Evolutionary conservation across 2,329 filamentous ascomycete species (phyloP).

Genomic region (Penicillium paneum): DNA sequence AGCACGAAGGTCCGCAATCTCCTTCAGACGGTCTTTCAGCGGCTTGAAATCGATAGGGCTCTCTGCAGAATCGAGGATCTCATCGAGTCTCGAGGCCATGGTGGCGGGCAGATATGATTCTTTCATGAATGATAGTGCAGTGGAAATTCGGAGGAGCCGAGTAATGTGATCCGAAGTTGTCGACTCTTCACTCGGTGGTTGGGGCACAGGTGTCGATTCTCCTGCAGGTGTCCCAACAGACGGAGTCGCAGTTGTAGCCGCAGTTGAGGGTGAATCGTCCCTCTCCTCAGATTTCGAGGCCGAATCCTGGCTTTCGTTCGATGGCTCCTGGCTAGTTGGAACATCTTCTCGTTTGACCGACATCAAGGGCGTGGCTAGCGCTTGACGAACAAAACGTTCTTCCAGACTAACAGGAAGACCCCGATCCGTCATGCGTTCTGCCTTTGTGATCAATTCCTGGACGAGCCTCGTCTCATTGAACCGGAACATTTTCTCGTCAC

Average conservation of each 20-base stretch:
- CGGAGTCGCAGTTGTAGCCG: conserved; percentile 35
- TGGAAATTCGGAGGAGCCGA: conserved; percentile 49
- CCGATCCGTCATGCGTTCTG: conserved; percentile 60
- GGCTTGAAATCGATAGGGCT: conserved; percentile 64
- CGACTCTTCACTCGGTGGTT: conserved; percentile 31
- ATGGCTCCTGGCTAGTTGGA: conserved; percentile 23
- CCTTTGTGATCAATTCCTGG: conserved; percentile 65
- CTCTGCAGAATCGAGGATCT: conserved; percentile 36
- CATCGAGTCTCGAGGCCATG: conserved; percentile 39
- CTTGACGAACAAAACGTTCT: conserved; percentile 73
- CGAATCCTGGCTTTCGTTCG: conserved; percentile 25
- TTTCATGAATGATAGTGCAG: conserved; percentile 49
- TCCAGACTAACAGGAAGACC: conserved; percentile 78
- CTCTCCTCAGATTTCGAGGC: conserved; percentile 25
- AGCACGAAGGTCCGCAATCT: conserved; percentile 64
- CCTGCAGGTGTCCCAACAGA: conserved; percentile 39
- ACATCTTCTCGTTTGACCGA: conserved; percentile 60
- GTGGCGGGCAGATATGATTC: conserved; percentile 47
- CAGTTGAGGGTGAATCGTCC: conserved; percentile 33
- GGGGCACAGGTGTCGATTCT: conserved; percentile 39
- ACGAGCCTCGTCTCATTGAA: conserved; percentile 70
- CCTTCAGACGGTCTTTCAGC: conserved; percentile 66
- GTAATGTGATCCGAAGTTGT: conserved; percentile 36
- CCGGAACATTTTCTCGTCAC: conserved; percentile 81
- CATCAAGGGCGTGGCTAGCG: conserved; percentile 72